Percentiles rank a stretch among this genome's conserved stretches.
Evolutionary conservation across 345 rosid genomes (phyloP).

Genomic region (Melaleuca alternifolia): DNA sequence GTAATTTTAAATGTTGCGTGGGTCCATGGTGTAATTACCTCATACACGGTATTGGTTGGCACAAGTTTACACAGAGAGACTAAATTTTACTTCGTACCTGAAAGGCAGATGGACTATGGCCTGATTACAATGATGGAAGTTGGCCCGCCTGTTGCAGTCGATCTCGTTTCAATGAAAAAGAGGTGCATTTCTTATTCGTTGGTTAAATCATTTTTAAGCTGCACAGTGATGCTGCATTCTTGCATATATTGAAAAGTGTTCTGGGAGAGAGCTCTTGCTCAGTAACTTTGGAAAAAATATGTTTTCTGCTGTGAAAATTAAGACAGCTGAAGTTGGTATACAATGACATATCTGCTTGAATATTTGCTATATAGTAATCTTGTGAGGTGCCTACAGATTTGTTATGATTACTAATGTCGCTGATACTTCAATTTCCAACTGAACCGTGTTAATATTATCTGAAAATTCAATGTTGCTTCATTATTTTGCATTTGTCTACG

Average conservation of each 20-base stretch:
- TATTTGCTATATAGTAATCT: neutral
- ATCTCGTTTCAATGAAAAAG: constrained; percentile 48
- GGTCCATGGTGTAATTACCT: neutral
- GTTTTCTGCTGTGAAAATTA: neutral
- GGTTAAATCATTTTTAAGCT: neutral
- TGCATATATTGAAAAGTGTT: neutral
- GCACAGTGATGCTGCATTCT: neutral
- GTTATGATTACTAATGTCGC: neutral
- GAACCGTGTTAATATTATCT: neutral
- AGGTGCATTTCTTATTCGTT: constrained; percentile 25
- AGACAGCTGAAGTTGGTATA: neutral
- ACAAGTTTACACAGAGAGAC: neutral
- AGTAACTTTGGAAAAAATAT: neutral
- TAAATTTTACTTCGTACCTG: neutral
- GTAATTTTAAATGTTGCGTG: neutral
- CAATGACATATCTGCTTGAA: neutral
- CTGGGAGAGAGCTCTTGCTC: neutral
- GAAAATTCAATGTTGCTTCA: neutral
- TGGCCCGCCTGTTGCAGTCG: constrained; percentile 82
- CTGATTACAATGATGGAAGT: constrained; percentile 86
- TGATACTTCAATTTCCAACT: neutral
- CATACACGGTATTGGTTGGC: neutral
- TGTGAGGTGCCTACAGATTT: neutral
- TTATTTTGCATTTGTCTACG: neutral
- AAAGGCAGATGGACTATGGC: constrained; percentile 88